phyloP scores from a whole-genome alignment of 331 rosid species.

The Cydonia oblonga region DNA sequence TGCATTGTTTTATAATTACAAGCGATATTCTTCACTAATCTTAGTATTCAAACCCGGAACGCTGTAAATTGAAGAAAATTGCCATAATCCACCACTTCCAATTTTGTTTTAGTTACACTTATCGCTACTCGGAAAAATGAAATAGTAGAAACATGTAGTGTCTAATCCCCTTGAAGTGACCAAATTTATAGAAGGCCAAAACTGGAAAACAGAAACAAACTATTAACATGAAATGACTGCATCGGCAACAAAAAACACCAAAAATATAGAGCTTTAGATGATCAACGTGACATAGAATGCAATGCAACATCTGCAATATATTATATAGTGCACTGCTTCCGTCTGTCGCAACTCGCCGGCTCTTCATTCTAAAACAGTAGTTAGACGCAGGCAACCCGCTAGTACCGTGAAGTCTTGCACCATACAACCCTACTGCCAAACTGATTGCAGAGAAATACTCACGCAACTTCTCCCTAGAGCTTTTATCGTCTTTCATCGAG shows the following conservation, averaged over 20 bases:
- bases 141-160: too few relatives aligned
- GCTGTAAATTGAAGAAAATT: too few relatives aligned
- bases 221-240: too few relatives aligned
- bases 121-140: too few relatives aligned
- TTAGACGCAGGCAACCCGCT: neutral
- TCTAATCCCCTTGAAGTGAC: neutral
- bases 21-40: too few relatives aligned
- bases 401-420: neutral
- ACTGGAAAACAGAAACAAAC: too few relatives aligned
- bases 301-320: neutral
- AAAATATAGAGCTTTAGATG: neutral
- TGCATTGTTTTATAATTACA: too few relatives aligned
- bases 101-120: too few relatives aligned
- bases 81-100: too few relatives aligned
- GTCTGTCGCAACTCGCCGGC: neutral
- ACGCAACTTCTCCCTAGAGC: neutral
- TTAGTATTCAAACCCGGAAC: too few relatives aligned
- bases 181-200: neutral
- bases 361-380: neutral
- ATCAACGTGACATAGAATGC: neutral
- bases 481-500: neutral
- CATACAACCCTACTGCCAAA: neutral
- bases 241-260: neutral
- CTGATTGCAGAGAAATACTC: neutral
- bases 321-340: neutral